Percentiles rank a stretch among this genome's conserved stretches.
Conservation (phyloP, 495 filamentous ascomycete species). For the Clavariopsis aquatica region DNA sequence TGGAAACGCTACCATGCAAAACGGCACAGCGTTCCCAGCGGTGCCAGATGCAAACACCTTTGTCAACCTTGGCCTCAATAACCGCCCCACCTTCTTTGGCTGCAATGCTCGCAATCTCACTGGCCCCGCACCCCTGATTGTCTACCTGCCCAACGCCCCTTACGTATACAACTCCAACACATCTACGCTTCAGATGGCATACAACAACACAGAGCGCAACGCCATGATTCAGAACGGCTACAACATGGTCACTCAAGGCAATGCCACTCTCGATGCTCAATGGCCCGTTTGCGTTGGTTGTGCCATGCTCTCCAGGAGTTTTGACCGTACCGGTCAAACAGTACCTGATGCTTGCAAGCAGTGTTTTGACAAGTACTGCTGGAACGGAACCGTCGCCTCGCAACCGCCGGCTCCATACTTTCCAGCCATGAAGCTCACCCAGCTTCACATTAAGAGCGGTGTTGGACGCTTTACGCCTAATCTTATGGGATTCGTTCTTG, state of each 20-base stretch:
- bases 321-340: constrained; percentile 63
- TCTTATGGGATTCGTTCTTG: constrained; percentile 8
- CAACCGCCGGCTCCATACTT: constrained; percentile 19
- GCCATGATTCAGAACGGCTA: constrained; percentile 81
- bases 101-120: constrained; percentile 74
- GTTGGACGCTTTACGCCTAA: constrained; percentile 27
- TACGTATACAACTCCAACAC: constrained; percentile 73
- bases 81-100: constrained; percentile 87
- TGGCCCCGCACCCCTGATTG: constrained; percentile 64
- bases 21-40: constrained; percentile 80
- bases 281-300: constrained; percentile 87
- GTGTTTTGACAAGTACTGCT: constrained; percentile 86
- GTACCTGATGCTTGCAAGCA: constrained; percentile 67
- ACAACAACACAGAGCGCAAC: constrained; percentile 66
- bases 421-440: constrained; percentile 11
- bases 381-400: constrained; percentile 68
- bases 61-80: constrained; percentile 82
- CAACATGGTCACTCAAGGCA: constrained; percentile 77
- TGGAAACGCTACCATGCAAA: constrained; percentile 57
- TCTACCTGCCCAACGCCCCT: constrained; percentile 88
- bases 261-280: constrained; percentile 66
- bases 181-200: constrained; percentile 67
- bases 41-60: constrained; percentile 86
- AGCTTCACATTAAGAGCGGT: constrained; percentile 24
- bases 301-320: constrained; percentile 76